Evolutionary conservation across 306 rosid genomes (phyloP), one percentile per base, ranked within the genome.

Genomic region (Gynostemma pentaphyllum): DNA sequence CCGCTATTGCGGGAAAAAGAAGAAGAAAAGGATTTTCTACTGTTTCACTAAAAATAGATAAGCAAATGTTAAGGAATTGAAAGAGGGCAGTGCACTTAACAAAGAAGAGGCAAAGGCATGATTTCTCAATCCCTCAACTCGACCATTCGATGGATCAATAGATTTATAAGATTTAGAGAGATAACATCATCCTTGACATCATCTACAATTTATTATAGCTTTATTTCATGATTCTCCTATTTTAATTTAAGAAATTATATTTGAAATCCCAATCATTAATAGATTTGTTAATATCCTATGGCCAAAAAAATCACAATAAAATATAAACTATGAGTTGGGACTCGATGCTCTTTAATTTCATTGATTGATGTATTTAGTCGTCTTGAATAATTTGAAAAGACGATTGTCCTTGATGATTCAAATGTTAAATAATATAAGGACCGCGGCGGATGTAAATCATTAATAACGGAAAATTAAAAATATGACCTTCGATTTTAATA

Each of bases 171-270:
- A 70, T 73, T 64, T 66, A 16, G 60, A 49, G 62, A 68, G 65
- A 75, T 79, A 19, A 8, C 81, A 45, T 80, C 81, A 75, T 47
- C 37, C 74, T 75, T 72, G 76, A 75, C 88, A 72, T 75, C 85
- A 80, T 50, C 41, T 18, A 22, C 72, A 46, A 2, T 55, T 15
- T 55, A n/a, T n/a, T n/a, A n/a, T n/a, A n/a, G n/a, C n/a, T 55
- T 7, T 30, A 54, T 54, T 53, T 22, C 4, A 54, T 53, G 29
- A 15, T 30, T n/a, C 1, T 9, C 7, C 3, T 0, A 0, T 0
- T 28, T 52, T 26, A 23, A 1, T 26, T 7, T 2, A 14, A 5
- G 15, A 9, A 57, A 45, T 45, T 6, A 10, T 29, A 44, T 7
- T 14, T 16, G 6, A 13, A 28, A 26, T 7, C 12, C 0, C 60